Percentiles rank a stretch among this genome's conserved stretches.
Evolutionary conservation across 2,329 filamentous ascomycete species (phyloP).

Genomic region (Dactylellina parvicollis): DNA sequence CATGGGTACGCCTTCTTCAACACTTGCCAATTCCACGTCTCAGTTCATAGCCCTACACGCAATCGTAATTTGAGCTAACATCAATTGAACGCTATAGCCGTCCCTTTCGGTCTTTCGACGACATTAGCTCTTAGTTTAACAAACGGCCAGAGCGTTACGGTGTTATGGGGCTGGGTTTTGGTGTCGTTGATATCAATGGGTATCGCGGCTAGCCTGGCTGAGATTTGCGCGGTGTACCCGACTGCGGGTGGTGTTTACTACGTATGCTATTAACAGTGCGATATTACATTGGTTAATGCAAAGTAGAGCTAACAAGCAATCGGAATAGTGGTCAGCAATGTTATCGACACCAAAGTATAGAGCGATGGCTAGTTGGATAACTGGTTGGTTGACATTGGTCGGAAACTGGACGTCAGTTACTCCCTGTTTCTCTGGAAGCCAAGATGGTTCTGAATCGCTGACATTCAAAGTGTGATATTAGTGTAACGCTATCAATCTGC

Average conservation of each 20-base stretch:
- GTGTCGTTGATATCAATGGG: constrained; percentile 72
- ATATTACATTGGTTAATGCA: neutral
- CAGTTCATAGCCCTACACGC: neutral
- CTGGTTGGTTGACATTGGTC: constrained; percentile 76
- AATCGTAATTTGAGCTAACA: neutral
- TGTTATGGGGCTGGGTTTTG: constrained; percentile 76
- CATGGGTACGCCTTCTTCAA: constrained; percentile 70
- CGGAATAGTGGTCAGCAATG: constrained; percentile 68
- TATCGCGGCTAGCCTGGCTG: constrained; percentile 74
- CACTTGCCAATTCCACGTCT: no score
- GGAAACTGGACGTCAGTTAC: constrained; percentile 73
- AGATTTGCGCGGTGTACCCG: constrained; percentile 75
- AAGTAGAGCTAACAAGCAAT: neutral
- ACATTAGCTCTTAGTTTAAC: constrained; percentile 75
- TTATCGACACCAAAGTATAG: constrained; percentile 73
- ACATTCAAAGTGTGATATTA: neutral
- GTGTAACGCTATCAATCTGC: constrained; percentile 70
- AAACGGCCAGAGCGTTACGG: constrained; percentile 74
- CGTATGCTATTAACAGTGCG: no score
- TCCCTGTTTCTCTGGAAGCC: constrained; percentile 58
- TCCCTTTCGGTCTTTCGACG: constrained; percentile 74
- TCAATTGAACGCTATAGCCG: constrained; percentile 60
- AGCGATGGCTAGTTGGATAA: constrained; percentile 74
- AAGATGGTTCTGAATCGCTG: neutral
- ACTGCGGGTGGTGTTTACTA: constrained; percentile 77